Conservation (phyloP, 139 green algal species). For the Diplosphaera chodatii region DNA sequence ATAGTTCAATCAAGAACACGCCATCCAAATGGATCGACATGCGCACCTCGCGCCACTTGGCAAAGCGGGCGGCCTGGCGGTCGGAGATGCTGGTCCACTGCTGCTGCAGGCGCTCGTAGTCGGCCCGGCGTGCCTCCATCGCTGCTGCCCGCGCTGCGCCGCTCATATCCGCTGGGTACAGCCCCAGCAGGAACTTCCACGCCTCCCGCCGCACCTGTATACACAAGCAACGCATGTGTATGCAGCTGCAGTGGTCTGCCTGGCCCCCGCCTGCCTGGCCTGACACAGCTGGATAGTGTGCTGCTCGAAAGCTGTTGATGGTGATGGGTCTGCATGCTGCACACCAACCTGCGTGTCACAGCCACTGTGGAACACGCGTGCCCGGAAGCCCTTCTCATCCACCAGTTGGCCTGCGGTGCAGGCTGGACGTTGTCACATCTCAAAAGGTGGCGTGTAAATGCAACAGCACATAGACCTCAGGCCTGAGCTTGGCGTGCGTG, state of each 20-base stretch:
- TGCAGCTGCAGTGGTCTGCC: neutral
- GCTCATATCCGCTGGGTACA: conserved; percentile 43
- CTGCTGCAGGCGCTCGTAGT: conserved; percentile 49
- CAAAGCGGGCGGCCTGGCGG: conserved; percentile 57
- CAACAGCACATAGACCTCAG: too few species aligned
- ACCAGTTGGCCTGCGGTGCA: conserved; percentile 49
- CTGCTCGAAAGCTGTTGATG: too few species aligned
- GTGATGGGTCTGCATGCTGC: neutral
- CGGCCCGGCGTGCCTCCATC: conserved; percentile 3
- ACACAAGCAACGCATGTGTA: neutral
- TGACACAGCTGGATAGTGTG: too few species aligned
- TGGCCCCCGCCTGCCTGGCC: too few species aligned
- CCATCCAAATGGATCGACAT: too few species aligned
- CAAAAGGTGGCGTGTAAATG: too few species aligned
- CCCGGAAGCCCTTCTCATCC: conserved; percentile 36
- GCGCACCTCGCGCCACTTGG: conserved; percentile 68
- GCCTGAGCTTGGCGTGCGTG: too few species aligned
- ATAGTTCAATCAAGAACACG: too few species aligned
- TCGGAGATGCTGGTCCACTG: conserved; percentile 71
- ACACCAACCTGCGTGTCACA: conserved; percentile 36
- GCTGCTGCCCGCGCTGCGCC: conserved; percentile 22
- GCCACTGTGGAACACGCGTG: conserved; percentile 60
- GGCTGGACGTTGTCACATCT: too few species aligned
- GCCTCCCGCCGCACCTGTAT: conserved; percentile 31
- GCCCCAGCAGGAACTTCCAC: conserved; percentile 81